A percentile compares a stretch with the other conserved stretches of the same genome.
Conservation (phyloP, 1,284 basidiomycete species). For the Porogramme epimiltina region DNA sequence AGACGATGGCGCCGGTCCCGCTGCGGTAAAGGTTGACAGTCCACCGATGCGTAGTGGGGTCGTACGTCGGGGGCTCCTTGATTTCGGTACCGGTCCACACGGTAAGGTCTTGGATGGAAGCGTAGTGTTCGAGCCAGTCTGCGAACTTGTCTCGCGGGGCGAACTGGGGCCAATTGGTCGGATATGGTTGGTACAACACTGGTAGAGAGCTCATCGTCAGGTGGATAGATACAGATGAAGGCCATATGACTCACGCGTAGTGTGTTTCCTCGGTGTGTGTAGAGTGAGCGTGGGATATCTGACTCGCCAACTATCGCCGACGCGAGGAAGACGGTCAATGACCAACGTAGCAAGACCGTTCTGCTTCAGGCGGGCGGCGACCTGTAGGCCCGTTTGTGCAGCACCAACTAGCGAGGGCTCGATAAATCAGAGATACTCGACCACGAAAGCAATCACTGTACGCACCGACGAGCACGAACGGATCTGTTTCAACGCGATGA, state of each 20-base stretch:
- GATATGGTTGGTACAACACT: constrained; percentile 42
- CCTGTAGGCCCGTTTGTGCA: constrained; percentile 53
- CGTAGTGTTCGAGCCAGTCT: constrained; percentile 68
- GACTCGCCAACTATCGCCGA: constrained; percentile 57
- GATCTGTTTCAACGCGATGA: constrained; percentile 24
- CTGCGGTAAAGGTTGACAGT: constrained; percentile 46
- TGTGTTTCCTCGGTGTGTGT: constrained; percentile 41
- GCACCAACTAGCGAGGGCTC: constrained; percentile 21
- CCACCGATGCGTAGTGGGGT: constrained; percentile 48
- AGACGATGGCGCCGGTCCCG: constrained; percentile 40
- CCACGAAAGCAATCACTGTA: not conserved
- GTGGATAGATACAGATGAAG: no score
- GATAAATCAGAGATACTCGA: not conserved
- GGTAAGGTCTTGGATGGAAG: constrained; percentile 58
- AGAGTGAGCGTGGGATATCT: constrained; percentile 51
- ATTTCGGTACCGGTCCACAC: constrained; percentile 60
- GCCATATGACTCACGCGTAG: constrained; percentile 27
- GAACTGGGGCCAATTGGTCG: constrained; percentile 31
- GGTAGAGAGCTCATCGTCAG: not conserved
- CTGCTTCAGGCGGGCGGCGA: constrained; percentile 53
- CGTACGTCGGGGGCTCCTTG: constrained; percentile 33
- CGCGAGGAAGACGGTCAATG: constrained; percentile 44
- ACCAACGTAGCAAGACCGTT: constrained; percentile 51
- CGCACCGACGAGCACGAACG: constrained; percentile 28
- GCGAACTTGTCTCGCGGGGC: constrained; percentile 45